Conservation (phyloP, 148 eudicot species). For the Fagopyrum homotropicum region DNA sequence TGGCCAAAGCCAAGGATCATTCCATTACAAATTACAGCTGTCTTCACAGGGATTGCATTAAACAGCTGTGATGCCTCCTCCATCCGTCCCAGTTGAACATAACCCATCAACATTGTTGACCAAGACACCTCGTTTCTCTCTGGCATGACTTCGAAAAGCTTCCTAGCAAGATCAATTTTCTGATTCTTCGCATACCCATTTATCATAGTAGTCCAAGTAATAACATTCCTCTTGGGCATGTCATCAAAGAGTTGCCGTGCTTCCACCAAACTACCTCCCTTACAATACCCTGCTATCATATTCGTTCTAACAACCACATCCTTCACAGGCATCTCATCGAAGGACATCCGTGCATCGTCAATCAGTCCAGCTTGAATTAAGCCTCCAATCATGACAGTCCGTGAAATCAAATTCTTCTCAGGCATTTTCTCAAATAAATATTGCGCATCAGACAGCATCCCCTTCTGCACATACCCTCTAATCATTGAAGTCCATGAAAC, state of each 20-base stretch:
- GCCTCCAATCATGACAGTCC: constrained; percentile 45
- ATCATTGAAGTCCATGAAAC: constrained; percentile 42
- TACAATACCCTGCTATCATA: constrained; percentile 42
- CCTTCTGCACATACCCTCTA: constrained; percentile 38
- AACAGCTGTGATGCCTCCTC: constrained; percentile 42
- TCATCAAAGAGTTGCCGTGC: constrained; percentile 40
- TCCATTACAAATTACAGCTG: constrained; percentile 34
- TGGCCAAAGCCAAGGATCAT: constrained; percentile 46
- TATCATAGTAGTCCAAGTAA: constrained; percentile 46
- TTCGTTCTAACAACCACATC: constrained; percentile 38
- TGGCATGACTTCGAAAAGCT: constrained; percentile 58
- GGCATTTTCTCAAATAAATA: constrained; percentile 33
- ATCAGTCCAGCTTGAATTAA: constrained; percentile 26
- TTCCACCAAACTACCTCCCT: constrained; percentile 29
- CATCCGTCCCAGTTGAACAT: constrained; percentile 40
- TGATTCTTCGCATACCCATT: constrained; percentile 28
- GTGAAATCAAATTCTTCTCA: constrained; percentile 36
- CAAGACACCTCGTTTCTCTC: constrained; percentile 49
- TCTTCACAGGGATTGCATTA: constrained; percentile 35
- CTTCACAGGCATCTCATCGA: constrained; percentile 40
- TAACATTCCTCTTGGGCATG: constrained; percentile 35
- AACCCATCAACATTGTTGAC: constrained; percentile 55
- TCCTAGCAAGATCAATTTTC: constrained; percentile 42
- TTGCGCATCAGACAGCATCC: constrained; percentile 28
- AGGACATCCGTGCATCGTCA: constrained; percentile 31